Evolutionary conservation across 2,329 filamentous ascomycete genomes (phyloP).

Genomic region (Ophiosphaerella narmari): DNA sequence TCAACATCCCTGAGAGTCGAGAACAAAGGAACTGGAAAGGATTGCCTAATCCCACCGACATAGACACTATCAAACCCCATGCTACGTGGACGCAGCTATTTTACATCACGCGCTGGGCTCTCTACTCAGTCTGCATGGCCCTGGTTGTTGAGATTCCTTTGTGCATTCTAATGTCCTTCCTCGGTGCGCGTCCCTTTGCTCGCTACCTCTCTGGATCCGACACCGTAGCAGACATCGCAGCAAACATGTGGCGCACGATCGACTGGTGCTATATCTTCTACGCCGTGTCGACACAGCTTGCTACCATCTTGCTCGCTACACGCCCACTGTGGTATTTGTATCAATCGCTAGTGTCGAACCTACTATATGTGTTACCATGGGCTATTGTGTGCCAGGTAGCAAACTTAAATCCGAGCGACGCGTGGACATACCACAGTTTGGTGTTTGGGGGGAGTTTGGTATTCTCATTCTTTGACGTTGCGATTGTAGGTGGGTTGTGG

Average conservation of each 20-base stretch:
- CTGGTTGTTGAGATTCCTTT: conserved; percentile 65
- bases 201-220: conserved; percentile 63
- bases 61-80: conserved; percentile 12
- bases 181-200: conserved; percentile 65
- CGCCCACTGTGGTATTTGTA: conserved; percentile 69
- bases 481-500: conserved; percentile 59
- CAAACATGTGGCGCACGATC: conserved; percentile 65
- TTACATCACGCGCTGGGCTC: conserved; percentile 57
- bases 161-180: conserved; percentile 65
- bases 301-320: conserved; percentile 67
- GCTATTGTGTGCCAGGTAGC: conserved; percentile 61
- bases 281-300: conserved; percentile 67
- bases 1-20: conserved; percentile 28
- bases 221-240: conserved; percentile 63
- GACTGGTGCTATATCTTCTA: conserved; percentile 72
- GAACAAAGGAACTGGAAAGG: conserved; percentile 8
- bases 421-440: conserved; percentile 69
- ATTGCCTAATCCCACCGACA: background rate
- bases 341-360: conserved; percentile 68
- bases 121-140: conserved; percentile 59
- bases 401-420: conserved; percentile 52
- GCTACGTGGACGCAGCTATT: conserved; percentile 38
- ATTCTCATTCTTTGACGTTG: conserved; percentile 65
- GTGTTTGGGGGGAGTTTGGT: conserved; percentile 72
- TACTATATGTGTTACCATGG: conserved; percentile 73